phyloP scores from a whole-genome alignment of 805 yeast genomes.

The Candida namnaoensis region DNA sequence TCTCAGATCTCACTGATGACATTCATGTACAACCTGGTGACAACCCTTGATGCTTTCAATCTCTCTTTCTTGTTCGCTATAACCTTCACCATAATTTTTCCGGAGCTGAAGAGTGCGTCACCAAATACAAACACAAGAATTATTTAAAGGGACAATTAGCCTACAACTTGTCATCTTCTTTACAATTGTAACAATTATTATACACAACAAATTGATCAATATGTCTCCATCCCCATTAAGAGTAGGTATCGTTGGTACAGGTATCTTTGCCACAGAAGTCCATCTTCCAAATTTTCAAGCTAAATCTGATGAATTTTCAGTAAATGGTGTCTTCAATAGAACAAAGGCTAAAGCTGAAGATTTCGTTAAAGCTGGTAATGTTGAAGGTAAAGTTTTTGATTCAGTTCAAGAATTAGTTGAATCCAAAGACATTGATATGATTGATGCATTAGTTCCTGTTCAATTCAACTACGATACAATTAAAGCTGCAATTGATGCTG shows the following conservation, averaged over 20 bases:
- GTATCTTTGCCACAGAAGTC: conserved; percentile 78
- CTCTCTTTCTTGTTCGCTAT: too few relatives aligned
- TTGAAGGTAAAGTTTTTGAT: conserved; percentile 42
- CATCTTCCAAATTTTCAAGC: conserved; percentile 70
- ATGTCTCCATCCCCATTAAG: not conserved
- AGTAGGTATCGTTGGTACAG: conserved; percentile 68
- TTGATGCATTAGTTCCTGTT: conserved; percentile 88
- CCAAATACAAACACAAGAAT: too few relatives aligned
- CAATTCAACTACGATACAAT: conserved; percentile 67
- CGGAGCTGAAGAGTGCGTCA: too few relatives aligned
- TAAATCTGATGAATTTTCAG: conserved; percentile 39
- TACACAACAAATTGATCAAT: too few relatives aligned
- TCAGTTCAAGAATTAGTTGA: conserved; percentile 54
- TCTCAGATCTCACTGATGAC: too few relatives aligned
- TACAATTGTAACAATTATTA: too few relatives aligned
- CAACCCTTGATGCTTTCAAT: too few relatives aligned
- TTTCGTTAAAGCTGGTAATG: conserved; percentile 59
- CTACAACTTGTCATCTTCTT: too few relatives aligned
- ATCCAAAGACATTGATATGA: conserved; percentile 61
- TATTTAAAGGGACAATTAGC: too few relatives aligned
- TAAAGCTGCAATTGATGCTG: conserved; percentile 57
- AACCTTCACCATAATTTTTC: too few relatives aligned
- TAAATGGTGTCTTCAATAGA: conserved; percentile 74
- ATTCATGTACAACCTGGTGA: too few relatives aligned
- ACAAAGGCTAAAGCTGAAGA: conserved; percentile 74